phyloP scores from a whole-genome alignment of 352 stramenopile genomes.

The Globisporangium middletonii region DNA sequence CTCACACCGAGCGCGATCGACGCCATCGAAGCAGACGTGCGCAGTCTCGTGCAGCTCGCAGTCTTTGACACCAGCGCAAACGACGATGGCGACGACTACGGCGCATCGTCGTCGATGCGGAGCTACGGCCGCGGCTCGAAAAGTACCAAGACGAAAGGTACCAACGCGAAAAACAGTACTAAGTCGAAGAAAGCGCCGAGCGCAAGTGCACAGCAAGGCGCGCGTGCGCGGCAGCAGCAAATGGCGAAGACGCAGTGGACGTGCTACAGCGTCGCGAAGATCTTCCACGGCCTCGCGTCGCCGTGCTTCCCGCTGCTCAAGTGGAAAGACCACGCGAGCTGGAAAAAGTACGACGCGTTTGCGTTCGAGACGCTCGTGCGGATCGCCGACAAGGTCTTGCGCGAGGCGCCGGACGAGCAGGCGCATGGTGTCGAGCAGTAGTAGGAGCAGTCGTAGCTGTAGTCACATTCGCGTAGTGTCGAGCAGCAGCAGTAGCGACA shows the following conservation, averaged over 20 bases:
- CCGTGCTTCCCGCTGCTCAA: slow-evolving; percentile 46
- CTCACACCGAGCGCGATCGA: slow-evolving; percentile 45
- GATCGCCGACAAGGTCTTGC: slow-evolving; percentile 52
- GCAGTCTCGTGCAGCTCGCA: slow-evolving; percentile 25
- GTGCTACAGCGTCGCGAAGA: slow-evolving; percentile 59
- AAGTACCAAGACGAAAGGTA: neutral
- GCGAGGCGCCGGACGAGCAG: slow-evolving; percentile 5
- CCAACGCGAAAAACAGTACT: neutral
- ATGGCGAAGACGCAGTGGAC: slow-evolving; percentile 34
- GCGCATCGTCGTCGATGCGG: neutral
- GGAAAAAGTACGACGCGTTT: slow-evolving; percentile 58
- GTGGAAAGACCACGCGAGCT: slow-evolving; percentile 63
- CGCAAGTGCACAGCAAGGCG: neutral
- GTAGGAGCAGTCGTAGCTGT: too few relatives aligned
- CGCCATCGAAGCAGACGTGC: slow-evolving; percentile 48
- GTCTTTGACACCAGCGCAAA: slow-evolving; percentile 8
- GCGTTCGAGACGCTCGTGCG: slow-evolving; percentile 71
- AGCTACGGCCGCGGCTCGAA: neutral
- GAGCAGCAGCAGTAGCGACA: too few relatives aligned
- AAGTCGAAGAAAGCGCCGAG: neutral
- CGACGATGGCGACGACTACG: slow-evolving; percentile 8
- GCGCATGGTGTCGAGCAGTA: too few relatives aligned
- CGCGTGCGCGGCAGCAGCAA: slow-evolving; percentile 1
- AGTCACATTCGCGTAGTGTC: too few relatives aligned
- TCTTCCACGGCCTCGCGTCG: slow-evolving; percentile 72